These are phyloP conservation scores for Dissoconium aciculare DNA, from an alignment of 2,329 filamentous ascomycete genomes.

Conservation along the genomic window DNA sequence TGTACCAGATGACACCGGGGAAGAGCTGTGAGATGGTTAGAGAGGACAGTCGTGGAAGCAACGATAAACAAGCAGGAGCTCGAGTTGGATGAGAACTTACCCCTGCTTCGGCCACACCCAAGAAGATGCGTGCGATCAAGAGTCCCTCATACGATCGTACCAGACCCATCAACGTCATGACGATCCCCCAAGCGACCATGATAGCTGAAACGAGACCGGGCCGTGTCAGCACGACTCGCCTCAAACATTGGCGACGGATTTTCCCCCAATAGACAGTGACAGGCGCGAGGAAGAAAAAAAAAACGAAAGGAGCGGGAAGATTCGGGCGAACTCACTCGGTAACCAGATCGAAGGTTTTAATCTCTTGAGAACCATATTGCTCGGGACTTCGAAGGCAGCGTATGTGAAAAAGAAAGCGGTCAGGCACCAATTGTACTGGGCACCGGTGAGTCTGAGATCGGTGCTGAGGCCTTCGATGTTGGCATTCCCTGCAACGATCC, in stretches of 20 bases:
- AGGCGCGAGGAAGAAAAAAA: not conserved
- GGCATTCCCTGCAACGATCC: conserved; percentile 16
- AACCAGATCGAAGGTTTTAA: conserved; percentile 18
- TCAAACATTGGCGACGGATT: not conserved
- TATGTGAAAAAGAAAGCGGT: conserved; percentile 27
- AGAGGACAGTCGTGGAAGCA: too few relatives aligned
- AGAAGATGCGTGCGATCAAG: conserved; percentile 13
- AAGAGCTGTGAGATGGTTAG: conserved; percentile 5
- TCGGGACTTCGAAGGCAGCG: conserved; percentile 24
- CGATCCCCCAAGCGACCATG: conserved; percentile 15
- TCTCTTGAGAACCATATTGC: conserved; percentile 19
- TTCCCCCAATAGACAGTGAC: not conserved
- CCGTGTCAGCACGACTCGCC: too few relatives aligned
- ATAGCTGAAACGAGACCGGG: conserved; percentile 7
- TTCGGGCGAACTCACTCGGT: conserved; percentile 4
- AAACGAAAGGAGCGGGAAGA: not conserved
- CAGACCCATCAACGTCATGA: conserved; percentile 12
- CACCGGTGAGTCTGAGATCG: conserved; percentile 8
- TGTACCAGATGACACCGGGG: conserved; percentile 25
- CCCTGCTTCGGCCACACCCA: conserved; percentile 17
- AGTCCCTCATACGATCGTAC: conserved; percentile 17
- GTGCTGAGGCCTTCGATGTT: conserved; percentile 15
- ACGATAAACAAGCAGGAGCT: too few relatives aligned
- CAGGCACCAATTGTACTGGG: conserved; percentile 22
- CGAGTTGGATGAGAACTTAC: too few relatives aligned